Evolutionary conservation across 495 filamentous ascomycete species (phyloP).

Genomic region (Astrothelium macrocarpum): DNA sequence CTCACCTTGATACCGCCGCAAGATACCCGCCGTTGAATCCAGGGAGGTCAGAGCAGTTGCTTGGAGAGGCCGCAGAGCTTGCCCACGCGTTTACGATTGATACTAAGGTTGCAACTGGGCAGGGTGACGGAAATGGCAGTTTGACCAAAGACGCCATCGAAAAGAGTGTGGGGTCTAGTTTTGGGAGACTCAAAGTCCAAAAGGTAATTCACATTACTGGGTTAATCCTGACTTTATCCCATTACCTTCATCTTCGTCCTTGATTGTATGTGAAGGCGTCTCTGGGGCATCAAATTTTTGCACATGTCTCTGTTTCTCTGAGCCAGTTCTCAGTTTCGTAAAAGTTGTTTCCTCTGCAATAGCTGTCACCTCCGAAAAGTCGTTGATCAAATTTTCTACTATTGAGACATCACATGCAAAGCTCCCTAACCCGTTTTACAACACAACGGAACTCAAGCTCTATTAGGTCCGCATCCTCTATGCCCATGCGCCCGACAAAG

Average conservation of each 20-base stretch:
- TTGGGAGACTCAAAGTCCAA: conserved; percentile 3
- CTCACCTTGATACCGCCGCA: conserved; percentile 36
- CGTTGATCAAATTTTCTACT: no score
- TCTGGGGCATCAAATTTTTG: no score
- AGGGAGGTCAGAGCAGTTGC: conserved; percentile 36
- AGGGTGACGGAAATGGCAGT: conserved; percentile 9
- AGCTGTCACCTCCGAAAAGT: no score
- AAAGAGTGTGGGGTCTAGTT: conserved; percentile 5
- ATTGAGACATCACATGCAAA: no score
- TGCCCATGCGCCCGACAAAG: conserved; percentile 6
- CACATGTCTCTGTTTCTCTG: no score
- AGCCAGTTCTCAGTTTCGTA: no score
- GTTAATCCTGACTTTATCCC: no score
- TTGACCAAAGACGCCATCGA: conserved; percentile 6
- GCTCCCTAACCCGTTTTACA: no score
- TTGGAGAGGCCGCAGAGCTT: conserved; percentile 32
- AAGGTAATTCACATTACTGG: neutral
- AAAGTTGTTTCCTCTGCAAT: no score
- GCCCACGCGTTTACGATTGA: conserved; percentile 32
- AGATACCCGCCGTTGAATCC: conserved; percentile 37
- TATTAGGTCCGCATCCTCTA: conserved; percentile 1
- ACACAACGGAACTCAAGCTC: neutral
- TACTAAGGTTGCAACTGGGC: conserved; percentile 31
- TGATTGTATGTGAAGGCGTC: no score
- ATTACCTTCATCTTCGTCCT: no score